Evolutionary conservation across 371 early-diverging fungal genomes (phyloP).

Genomic region (Fennellomyces sp.): DNA sequence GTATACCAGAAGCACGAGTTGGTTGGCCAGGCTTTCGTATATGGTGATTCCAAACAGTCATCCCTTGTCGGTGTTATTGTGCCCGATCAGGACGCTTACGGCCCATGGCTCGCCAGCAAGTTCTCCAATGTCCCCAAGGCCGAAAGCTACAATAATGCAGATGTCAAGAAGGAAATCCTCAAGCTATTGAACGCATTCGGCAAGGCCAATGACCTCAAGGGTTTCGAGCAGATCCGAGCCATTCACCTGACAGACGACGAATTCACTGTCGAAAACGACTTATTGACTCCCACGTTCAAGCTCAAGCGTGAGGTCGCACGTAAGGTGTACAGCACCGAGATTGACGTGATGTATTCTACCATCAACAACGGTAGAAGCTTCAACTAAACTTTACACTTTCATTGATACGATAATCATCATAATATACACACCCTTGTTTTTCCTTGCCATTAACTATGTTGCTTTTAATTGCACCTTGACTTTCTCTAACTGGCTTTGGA

Average conservation of each 20-base stretch:
- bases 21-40: slow-evolving; percentile 83
- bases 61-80: slow-evolving; percentile 87
- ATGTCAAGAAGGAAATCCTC: slow-evolving; percentile 63
- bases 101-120: slow-evolving; percentile 34
- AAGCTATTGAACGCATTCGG: slow-evolving; percentile 64
- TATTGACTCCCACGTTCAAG: slow-evolving; percentile 86
- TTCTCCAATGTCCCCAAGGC: slow-evolving; percentile 46
- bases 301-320: slow-evolving; percentile 80
- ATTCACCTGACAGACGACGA: slow-evolving; percentile 72
- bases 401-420: neutral
- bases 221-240: slow-evolving; percentile 85
- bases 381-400: slow-evolving; percentile 20
- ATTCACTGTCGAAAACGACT: slow-evolving; percentile 86
- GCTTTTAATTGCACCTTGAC: neutral
- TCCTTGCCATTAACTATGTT: neutral
- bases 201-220: slow-evolving; percentile 72
- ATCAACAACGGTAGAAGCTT: slow-evolving; percentile 44
- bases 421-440: no score
- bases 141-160: slow-evolving; percentile 58
- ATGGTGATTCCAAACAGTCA: slow-evolving; percentile 89
- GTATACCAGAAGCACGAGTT: slow-evolving; percentile 71
- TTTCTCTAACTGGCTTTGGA: slow-evolving; percentile 24
- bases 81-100: slow-evolving; percentile 70
- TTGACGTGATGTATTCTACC: slow-evolving; percentile 70
- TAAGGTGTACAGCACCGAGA: slow-evolving; percentile 59